phyloP scores from a whole-genome alignment of 139 green algal species.

The Chlamydomonas schloesseri region DNA sequence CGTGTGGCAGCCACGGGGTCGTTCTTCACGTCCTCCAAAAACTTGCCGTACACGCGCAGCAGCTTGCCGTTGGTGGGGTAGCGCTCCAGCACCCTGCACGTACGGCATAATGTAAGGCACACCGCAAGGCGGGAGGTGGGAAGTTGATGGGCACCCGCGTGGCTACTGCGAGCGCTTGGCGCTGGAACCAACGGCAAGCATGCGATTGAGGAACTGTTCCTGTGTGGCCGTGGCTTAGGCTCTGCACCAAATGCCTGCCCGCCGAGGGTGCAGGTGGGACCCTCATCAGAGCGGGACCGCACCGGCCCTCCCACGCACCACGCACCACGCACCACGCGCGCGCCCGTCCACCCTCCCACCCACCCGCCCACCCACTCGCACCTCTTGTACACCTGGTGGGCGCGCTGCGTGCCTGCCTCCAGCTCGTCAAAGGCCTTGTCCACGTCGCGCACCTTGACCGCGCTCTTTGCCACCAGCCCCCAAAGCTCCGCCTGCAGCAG shows the following conservation, averaged over 20 bases:
- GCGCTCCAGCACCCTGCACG: conserved; percentile 39
- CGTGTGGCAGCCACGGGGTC: conserved; percentile 31
- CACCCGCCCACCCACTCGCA: background rate
- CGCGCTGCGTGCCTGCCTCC: background rate
- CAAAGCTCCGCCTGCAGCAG: conserved; percentile 35
- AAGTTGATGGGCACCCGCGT: too few relatives aligned
- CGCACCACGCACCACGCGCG: conserved; percentile 4
- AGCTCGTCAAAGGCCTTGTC: background rate
- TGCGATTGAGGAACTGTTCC: too few relatives aligned
- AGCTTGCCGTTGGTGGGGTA: conserved; percentile 52
- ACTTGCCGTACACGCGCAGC: conserved; percentile 52
- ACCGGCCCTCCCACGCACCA: too few relatives aligned
- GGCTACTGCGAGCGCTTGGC: too few relatives aligned
- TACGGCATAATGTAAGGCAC: background rate
- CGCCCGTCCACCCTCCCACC: background rate
- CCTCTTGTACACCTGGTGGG: conserved; percentile 35
- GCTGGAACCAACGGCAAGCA: too few relatives aligned
- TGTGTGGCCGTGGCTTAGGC: too few relatives aligned
- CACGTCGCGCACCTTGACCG: background rate
- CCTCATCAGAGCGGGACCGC: too few relatives aligned
- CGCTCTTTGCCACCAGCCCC: background rate
- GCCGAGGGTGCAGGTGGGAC: too few relatives aligned
- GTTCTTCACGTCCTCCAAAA: conserved; percentile 54
- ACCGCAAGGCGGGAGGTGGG: conserved; percentile 22
- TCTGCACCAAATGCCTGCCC: too few relatives aligned